Evolutionary conservation across 768 basidiomycete species (phyloP), one percentile per base, ranked within the genome.

Genomic region (Boletus edulis): DNA sequence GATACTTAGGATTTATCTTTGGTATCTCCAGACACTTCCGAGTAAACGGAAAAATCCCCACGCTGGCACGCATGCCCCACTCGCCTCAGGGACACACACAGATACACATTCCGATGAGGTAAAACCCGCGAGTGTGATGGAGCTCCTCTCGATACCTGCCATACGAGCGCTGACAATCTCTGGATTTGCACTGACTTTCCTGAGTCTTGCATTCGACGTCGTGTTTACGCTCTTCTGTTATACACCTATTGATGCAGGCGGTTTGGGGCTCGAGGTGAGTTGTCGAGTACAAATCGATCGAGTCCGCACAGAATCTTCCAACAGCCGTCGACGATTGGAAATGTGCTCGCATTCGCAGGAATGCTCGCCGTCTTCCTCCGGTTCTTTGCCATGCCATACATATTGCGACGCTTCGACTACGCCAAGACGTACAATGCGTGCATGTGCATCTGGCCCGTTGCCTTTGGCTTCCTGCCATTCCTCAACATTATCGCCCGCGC

Each of bases 221-320:
- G 77, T 85, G 3, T 85, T 87, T 58, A 80, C 83, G 5, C 75
- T 87, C 17, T 83, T 83, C 61, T 84, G 81, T 56, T 88, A 84
- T 62, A 80, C 86, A 6, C 74, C 82, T 14, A 65, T 86, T 14
- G 55, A 72, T 31, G 62, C 74, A 0, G 86, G 86, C 5, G 86
- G 86, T 7, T 70, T 87, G 5, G 74, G 74, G 6, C 81, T 85
- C 55, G 73, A 78, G 32, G 85, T 85, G 34, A 49, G 55, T 34
- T 12, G 1, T 35, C 58, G 59, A 78, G 60, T 42, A 40, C 40
- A 27, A 2, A 14, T 37, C 42, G 12, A 40, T 35, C 8, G 46
- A 48, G 11, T 10, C 15, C 9, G 12, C 15, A 4, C 29, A 9
- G 11, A 22, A 22, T 20, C 9, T 31, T 15, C 3, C 12, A 32